phyloP scores from a whole-genome alignment of 495 filamentous ascomycete species.

The Choiromyces venosus region DNA sequence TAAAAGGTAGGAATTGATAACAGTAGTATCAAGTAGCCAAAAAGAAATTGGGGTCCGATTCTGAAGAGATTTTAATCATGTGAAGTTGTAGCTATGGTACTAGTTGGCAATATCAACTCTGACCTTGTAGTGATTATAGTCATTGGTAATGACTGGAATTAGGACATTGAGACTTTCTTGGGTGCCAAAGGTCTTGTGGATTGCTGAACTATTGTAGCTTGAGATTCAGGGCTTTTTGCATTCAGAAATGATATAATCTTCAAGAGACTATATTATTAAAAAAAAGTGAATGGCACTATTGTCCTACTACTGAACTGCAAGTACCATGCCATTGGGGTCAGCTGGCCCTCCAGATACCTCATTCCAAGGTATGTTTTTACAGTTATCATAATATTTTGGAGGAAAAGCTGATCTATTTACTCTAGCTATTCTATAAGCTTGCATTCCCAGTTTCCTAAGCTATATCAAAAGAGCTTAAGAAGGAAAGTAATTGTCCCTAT shows the following conservation, averaged over 20 bases:
- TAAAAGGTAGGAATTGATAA: conserved; percentile 14
- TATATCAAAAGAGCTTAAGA: conserved; percentile 1
- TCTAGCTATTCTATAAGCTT: conserved; percentile 12
- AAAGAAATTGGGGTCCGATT: conserved; percentile 31
- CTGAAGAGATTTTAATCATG: conserved; percentile 10
- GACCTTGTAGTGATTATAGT: conserved; percentile 32
- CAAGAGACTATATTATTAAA: conserved; percentile 11
- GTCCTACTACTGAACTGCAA: conserved; percentile 17
- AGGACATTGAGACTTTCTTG: conserved; percentile 6
- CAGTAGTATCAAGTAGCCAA: conserved; percentile 31
- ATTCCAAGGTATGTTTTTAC: conserved; percentile 10
- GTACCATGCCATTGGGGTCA: conserved; percentile 1
- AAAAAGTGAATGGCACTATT: conserved; percentile 9
- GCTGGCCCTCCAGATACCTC: conserved; percentile 12
- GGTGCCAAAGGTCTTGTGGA: conserved; percentile 22
- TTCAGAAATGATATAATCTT: conserved; percentile 2
- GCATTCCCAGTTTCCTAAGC: conserved; percentile 1
- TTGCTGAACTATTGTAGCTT: conserved; percentile 19
- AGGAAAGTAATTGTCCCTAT: conserved; percentile 19
- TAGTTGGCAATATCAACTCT: conserved; percentile 28
- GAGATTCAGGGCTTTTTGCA: conserved; percentile 9
- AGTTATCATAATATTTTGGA: conserved; percentile 1
- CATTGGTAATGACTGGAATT: conserved; percentile 24
- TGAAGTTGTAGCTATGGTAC: conserved; percentile 23
- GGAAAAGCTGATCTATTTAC: not conserved